Conservation (phyloP, 257 asterid genomes). For the Marsdenia floribunda region DNA sequence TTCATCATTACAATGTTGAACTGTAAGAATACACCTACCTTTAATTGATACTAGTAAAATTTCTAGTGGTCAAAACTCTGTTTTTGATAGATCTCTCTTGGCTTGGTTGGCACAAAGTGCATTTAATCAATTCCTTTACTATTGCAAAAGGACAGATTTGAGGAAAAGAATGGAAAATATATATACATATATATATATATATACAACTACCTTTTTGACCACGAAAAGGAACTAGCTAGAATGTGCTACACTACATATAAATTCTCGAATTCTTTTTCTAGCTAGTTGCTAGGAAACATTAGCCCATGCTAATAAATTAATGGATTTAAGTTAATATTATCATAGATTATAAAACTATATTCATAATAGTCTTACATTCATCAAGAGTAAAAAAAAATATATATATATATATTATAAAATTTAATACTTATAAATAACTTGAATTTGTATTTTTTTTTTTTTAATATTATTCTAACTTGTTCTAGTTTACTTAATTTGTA, state of each 20-base stretch:
- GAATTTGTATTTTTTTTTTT: too few relatives aligned
- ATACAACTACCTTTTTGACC: neutral
- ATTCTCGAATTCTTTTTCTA: neutral
- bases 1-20: neutral
- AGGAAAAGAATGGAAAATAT: neutral
- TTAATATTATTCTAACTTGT: too few relatives aligned
- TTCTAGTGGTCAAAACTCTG: neutral
- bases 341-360: too few relatives aligned
- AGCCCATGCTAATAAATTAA: too few relatives aligned
- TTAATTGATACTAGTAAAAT: neutral
- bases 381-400: too few relatives aligned
- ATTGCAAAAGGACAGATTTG: neutral
- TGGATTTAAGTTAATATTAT: too few relatives aligned
- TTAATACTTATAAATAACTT: too few relatives aligned
- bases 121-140: neutral
- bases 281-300: too few relatives aligned
- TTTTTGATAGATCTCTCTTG: neutral
- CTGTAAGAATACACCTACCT: neutral
- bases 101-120: neutral
- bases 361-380: too few relatives aligned
- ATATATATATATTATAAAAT: too few relatives aligned
- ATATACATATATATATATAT: neutral
- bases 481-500: too few relatives aligned
- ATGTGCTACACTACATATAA: neutral
- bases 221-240: neutral